These are phyloP conservation scores for Trichosporon inkin DNA, from an alignment of 1,284 basidiomycete species.

Conservation along the genomic window DNA sequence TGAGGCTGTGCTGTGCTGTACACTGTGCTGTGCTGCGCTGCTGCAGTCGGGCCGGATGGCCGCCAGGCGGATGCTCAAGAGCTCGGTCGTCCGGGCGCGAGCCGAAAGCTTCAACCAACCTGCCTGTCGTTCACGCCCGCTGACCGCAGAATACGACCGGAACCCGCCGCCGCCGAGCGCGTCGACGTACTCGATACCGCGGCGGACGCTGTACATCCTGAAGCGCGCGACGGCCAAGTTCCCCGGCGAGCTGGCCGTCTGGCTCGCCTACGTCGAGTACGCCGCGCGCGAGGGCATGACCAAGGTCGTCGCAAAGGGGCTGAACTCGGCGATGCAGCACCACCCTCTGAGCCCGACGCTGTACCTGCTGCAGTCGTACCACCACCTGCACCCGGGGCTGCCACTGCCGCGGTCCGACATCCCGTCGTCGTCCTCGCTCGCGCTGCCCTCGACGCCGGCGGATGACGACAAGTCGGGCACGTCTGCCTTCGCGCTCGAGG, in stretches of 20 bases:
- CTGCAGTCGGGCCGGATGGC: too few relatives aligned
- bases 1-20: too few relatives aligned
- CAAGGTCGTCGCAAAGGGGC: constrained; percentile 68
- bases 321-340: constrained; percentile 70
- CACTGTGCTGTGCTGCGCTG: too few relatives aligned
- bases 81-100: too few relatives aligned
- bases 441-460: constrained; percentile 22
- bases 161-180: constrained; percentile 58
- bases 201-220: constrained; percentile 81
- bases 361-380: constrained; percentile 79
- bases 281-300: constrained; percentile 76
- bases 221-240: constrained; percentile 85
- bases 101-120: too few relatives aligned
- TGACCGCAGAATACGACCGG: constrained; percentile 38
- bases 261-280: constrained; percentile 82
- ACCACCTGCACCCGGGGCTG: constrained; percentile 68
- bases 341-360: constrained; percentile 74
- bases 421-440: constrained; percentile 35
- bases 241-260: constrained; percentile 78
- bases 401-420: constrained; percentile 59
- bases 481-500: constrained; percentile 45
- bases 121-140: background rate
- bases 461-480: constrained; percentile 15
- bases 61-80: too few relatives aligned
- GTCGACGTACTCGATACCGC: constrained; percentile 75